phyloP scores from a whole-genome alignment of 495 filamentous ascomycete genomes.

The Entonaema liquescens region DNA sequence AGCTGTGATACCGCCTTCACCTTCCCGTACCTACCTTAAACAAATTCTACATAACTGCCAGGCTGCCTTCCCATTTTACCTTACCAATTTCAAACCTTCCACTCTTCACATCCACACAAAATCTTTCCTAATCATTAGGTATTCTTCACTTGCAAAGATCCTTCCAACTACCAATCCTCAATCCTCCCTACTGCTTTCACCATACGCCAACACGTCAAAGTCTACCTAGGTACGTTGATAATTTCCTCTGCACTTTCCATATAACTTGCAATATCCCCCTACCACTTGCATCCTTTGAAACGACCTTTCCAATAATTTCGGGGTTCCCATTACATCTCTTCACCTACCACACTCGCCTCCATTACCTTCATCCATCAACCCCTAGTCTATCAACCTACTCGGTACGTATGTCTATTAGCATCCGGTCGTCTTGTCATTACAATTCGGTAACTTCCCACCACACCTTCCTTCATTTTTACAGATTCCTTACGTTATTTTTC shows the following conservation, averaged over 20 bases:
- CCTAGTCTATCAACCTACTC: background rate
- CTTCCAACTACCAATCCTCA: background rate
- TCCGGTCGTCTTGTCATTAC: background rate
- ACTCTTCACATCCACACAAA: background rate
- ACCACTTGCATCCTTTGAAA: background rate
- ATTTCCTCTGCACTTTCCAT: background rate
- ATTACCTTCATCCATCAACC: no score
- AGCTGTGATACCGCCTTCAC: no score
- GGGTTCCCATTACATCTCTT: no score
- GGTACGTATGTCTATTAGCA: background rate
- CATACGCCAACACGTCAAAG: background rate
- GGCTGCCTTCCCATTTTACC: no score
- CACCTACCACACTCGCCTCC: no score
- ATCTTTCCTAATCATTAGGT: background rate
- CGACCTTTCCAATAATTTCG: no score
- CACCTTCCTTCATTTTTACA: no score
- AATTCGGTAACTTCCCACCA: background rate
- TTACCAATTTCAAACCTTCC: no score
- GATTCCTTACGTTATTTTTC: no score
- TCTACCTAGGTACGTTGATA: background rate
- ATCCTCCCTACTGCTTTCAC: background rate
- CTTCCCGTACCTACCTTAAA: no score
- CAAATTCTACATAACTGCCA: no score
- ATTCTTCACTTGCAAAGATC: background rate
- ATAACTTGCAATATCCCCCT: background rate